Evolutionary conservation across 495 filamentous ascomycete genomes (phyloP), one percentile per base, ranked within the genome.

Genomic region (Neurospora africana): DNA sequence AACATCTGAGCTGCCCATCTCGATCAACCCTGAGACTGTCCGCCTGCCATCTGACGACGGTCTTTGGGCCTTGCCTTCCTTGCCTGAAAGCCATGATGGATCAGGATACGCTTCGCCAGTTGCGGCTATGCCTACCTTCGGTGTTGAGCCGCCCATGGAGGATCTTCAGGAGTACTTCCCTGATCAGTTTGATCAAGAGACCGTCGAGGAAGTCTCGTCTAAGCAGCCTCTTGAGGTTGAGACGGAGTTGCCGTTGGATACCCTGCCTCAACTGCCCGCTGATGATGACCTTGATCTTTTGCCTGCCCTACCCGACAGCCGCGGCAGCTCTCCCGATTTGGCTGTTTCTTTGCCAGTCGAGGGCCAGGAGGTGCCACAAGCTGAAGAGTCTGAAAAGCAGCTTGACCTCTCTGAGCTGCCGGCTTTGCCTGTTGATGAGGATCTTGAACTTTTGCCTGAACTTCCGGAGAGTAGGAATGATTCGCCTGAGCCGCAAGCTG

Each of bases 261-360:
- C 27, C 27, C 2, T 65, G 27, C 53, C 27, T 23, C 19, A 30
- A 43, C 13, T 21, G 15, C 30, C 41, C 21, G 41, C 41, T 23
- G 35, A 27, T 10, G 71, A 69, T 15, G 27, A 68, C 15, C 58
- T 75, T 2, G 40, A 71, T 13, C 19, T 41, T 9, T 17, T 76
- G 23, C 72, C 75, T 8, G 47, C 71, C 5, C 68, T 76, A 5
- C 76, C 74, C 0, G 74, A 73, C 5, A 77, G 72, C 21, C 70
- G 70, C 1, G 33, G 65, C 17, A 67, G n/a, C 5, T 74, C 73
- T 9, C 70, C 73, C 11, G 58, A 36, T 19, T 17, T 41, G 40
- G 40, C 40, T 41, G 40, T 41, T 41, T 19, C 40, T 41, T 7
- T 41, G 40, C 40, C 40, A 41, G 40, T 41, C 40, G 40, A 41